Base-by-base conservation (phyloP, 1,139 yeast species). In the Nakaseomyces bracarensis region DNA sequence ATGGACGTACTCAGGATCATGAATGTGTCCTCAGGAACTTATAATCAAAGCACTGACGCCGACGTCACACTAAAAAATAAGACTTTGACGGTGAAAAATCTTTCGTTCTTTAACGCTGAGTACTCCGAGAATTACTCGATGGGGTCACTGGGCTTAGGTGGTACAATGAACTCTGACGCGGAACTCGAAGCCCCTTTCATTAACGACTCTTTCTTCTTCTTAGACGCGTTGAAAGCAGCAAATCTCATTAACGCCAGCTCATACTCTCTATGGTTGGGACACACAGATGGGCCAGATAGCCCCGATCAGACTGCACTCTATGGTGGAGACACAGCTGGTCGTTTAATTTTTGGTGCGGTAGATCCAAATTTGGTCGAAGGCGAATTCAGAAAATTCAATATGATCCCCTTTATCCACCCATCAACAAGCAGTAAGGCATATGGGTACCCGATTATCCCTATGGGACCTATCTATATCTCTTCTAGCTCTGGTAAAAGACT, bases 131-230 rank as follows among this genome's bases (percentile, higher is more conserved):
- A 69, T 29, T 55, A 63, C n/a, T 61, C 67, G 3, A 40, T 43
- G 4, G 85, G 85, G 9, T 75, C 74, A 6, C 55, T 80, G 13
- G 89, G 87, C 1, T 55, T 81, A 3, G 79, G 80, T 3, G 74
- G 74, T 2, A 51, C 40, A 11, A 36, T 33, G 36, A 20, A 33
- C 26, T 33, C 36, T 8, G 36, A 33, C 26, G 11, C 15, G 9
- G 27, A 33, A 18, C 36, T 33, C 18, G 36, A 21, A 8, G 36
- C 44, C 7, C 25, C 59, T 23, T 54, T 66, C 0, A 54, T 58
- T 27, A 54, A 57, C 10, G 46, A 48, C 8, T 65, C 71, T 1
- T 53, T 64, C 10, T 74, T 74, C 23, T 66, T 79, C 42, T 58
- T 79, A 26, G 60, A 67, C 23, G 39, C 53, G 0, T 53, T 78